A percentile compares a stretch with the other conserved stretches of the same genome.
Evolutionary conservation across 2,329 filamentous ascomycete species (phyloP).

Genomic region (Exophiala sp.): DNA sequence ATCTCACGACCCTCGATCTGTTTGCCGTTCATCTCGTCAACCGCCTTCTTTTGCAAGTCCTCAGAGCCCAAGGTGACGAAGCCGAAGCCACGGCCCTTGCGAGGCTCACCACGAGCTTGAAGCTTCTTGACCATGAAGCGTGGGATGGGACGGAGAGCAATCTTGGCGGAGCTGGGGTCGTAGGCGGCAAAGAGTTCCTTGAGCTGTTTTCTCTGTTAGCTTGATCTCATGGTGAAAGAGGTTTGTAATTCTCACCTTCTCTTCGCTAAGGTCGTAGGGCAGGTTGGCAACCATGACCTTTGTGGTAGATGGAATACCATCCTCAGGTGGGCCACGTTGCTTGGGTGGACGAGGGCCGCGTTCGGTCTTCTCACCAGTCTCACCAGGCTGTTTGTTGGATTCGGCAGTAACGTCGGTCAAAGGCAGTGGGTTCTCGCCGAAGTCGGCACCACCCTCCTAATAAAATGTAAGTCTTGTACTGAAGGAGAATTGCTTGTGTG

Average conservation of each 20-base stretch:
- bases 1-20: conserved; percentile 98
- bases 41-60: conserved; percentile 96
- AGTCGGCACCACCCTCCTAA: conserved; percentile 43
- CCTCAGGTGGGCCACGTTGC: conserved; percentile 93
- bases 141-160: conserved; percentile 94
- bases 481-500: not conserved
- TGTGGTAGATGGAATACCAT: conserved; percentile 97
- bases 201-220: conserved; percentile 59
- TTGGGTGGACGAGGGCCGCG: conserved; percentile 58
- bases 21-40: conserved; percentile 98
- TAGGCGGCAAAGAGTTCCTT: conserved; percentile 96
- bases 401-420: conserved; percentile 58
- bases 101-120: conserved; percentile 92
- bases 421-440: conserved; percentile 51
- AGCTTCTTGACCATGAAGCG: conserved; percentile 99
- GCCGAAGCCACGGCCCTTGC: conserved; percentile 98
- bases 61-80: conserved; percentile 95
- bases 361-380: conserved; percentile 34
- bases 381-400: conserved; percentile 35
- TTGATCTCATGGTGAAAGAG: not conserved
- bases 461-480: conserved; percentile 5
- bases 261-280: conserved; percentile 95
- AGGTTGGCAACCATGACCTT: conserved; percentile 99
- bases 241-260: conserved; percentile 65
- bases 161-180: conserved; percentile 92